Evolutionary conservation across 2,329 filamentous ascomycete species (phyloP).

Genomic region (Xylaria sp.): DNA sequence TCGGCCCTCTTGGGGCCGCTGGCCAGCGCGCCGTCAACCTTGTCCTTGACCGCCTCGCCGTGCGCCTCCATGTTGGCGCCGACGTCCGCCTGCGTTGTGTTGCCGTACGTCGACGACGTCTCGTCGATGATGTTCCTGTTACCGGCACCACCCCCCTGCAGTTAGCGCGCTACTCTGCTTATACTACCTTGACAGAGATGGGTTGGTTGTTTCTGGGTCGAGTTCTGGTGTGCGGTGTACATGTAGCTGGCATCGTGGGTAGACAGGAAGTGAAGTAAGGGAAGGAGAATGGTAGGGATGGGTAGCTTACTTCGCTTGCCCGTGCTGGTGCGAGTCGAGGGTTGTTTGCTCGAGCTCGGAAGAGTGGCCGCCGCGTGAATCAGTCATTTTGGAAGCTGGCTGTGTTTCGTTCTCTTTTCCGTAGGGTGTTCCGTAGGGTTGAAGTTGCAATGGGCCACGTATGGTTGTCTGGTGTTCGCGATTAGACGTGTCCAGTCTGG

Average conservation of each 20-base stretch:
- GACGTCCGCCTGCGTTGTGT: constrained; percentile 22
- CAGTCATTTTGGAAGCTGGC: constrained; percentile 30
- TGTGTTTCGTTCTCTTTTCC: not conserved
- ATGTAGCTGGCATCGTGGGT: not conserved
- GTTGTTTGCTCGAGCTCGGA: constrained; percentile 26
- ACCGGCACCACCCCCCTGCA: too few relatives aligned
- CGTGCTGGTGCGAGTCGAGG: constrained; percentile 23
- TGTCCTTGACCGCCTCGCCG: constrained; percentile 35
- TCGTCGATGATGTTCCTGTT: constrained; percentile 32
- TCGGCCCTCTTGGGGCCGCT: constrained; percentile 37
- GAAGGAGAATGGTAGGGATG: not conserved
- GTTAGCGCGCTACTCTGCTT: too few relatives aligned
- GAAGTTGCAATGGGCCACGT: too few relatives aligned
- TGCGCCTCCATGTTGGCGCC: constrained; percentile 23
- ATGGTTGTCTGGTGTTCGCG: too few relatives aligned
- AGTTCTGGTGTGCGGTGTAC: not conserved
- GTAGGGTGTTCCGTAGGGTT: too few relatives aligned
- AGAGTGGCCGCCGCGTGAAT: constrained; percentile 23
- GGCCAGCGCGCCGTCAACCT: constrained; percentile 35
- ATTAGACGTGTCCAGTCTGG: too few relatives aligned
- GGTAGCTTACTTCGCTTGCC: constrained; percentile 27
- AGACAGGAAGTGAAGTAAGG: not conserved
- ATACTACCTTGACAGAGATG: too few relatives aligned
- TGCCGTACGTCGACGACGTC: constrained; percentile 20
- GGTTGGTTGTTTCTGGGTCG: too few relatives aligned